These are phyloP conservation scores for Metschnikowia lochheadii DNA, from an alignment of 805 yeast species.

Conservation along the genomic window DNA sequence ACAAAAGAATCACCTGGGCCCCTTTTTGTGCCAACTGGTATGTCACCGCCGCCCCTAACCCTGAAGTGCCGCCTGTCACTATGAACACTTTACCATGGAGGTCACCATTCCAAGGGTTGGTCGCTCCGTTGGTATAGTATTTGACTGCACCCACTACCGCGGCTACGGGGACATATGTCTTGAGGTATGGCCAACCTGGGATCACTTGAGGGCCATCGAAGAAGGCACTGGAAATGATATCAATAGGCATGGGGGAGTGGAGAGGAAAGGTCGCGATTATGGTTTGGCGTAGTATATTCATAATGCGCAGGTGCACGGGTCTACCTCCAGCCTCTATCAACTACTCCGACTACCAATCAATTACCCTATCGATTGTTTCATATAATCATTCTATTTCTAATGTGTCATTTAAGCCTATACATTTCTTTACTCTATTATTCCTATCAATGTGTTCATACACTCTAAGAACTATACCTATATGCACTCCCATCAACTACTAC, in stretches of 20 bases:
- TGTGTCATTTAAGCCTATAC: no score
- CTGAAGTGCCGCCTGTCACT: conserved; percentile 92
- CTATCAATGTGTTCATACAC: no score
- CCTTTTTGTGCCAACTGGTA: conserved; percentile 74
- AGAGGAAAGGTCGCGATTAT: background rate
- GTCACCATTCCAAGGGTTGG: conserved; percentile 89
- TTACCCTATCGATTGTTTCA: no score
- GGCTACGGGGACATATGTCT: conserved; percentile 51
- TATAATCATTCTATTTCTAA: no score
- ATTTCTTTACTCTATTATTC: no score
- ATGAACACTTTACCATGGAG: conserved; percentile 84
- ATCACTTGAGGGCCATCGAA: conserved; percentile 69
- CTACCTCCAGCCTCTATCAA: no score
- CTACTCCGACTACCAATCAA: no score
- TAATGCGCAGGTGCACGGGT: background rate
- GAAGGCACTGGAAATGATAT: conserved; percentile 65
- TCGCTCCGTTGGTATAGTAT: conserved; percentile 71
- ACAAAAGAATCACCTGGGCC: conserved; percentile 77
- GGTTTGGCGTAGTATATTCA: background rate
- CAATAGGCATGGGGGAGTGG: conserved; percentile 65
- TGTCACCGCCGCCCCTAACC: conserved; percentile 76
- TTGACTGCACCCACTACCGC: conserved; percentile 46
- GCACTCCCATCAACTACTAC: no score
- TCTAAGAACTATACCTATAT: no score
- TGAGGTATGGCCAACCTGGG: conserved; percentile 68